Conservation (phyloP, 768 basidiomycete species). For the Boletellus ananiceps region DNA sequence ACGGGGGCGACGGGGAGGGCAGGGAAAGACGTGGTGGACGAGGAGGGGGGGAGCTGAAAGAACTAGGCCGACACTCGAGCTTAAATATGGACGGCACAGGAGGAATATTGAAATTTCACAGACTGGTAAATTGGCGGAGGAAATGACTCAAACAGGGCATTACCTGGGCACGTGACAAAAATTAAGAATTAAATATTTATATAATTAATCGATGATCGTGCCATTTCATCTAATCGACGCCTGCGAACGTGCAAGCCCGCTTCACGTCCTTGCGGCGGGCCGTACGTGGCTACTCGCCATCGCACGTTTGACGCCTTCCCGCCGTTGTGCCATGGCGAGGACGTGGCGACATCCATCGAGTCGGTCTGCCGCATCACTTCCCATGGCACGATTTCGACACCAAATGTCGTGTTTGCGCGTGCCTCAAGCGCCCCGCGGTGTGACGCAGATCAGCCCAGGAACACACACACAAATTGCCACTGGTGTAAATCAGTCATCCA, state of each 20-base stretch:
- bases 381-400: too few species aligned
- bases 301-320: conserved; percentile 17
- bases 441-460: conserved; percentile 19
- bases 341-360: conserved; percentile 5
- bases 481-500: conserved; percentile 7
- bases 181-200: conserved; percentile 1
- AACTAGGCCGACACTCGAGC: conserved; percentile 12
- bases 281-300: neutral
- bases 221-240: neutral
- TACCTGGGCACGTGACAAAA: conserved; percentile 20
- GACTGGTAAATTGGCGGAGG: conserved; percentile 26
- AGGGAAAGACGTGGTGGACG: conserved; percentile 3
- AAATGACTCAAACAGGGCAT: conserved; percentile 35
- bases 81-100: conserved; percentile 37
- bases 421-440: too few species aligned
- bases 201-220: neutral
- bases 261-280: neutral
- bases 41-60: conserved; percentile 16
- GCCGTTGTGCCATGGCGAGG: conserved; percentile 4
- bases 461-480: conserved; percentile 4
- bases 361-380: conserved; percentile 1
- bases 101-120: conserved; percentile 34
- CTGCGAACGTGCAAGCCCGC: conserved; percentile 14
- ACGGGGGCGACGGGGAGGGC: neutral
- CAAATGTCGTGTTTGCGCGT: too few species aligned